phyloP scores from a whole-genome alignment of 2,329 filamentous ascomycete species.

The Leptoxyphium fumago region DNA sequence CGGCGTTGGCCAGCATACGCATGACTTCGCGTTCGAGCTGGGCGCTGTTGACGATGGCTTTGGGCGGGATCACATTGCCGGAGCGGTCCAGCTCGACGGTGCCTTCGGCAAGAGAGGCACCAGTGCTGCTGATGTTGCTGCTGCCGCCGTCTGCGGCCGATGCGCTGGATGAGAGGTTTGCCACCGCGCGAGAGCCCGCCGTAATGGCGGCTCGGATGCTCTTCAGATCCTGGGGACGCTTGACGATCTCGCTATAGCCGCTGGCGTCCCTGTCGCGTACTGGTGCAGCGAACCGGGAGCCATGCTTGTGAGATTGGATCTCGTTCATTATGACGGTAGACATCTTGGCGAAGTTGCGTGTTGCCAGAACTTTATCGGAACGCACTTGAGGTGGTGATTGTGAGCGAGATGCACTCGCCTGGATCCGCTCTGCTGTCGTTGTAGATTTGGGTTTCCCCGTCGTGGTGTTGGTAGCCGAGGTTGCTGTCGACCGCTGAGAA shows the following conservation, averaged over 20 bases:
- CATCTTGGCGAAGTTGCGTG: slow-evolving; percentile 34
- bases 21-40: slow-evolving; percentile 88
- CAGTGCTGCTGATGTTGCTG: slow-evolving; percentile 1
- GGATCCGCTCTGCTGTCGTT: slow-evolving; percentile 2
- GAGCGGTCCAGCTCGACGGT: slow-evolving; percentile 53
- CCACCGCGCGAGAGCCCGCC: slow-evolving; percentile 44
- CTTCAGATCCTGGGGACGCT: slow-evolving; percentile 37
- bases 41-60: slow-evolving; percentile 79
- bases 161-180: slow-evolving; percentile 29
- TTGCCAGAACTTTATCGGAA: slow-evolving; percentile 26
- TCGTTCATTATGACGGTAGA: slow-evolving; percentile 36
- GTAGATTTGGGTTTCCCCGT: slow-evolving; percentile 23
- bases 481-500: slow-evolving; percentile 12
- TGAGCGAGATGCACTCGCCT: slow-evolving; percentile 4
- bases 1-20: slow-evolving; percentile 93
- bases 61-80: slow-evolving; percentile 68
- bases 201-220: slow-evolving; percentile 35
- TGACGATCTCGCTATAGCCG: slow-evolving; percentile 38
- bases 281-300: slow-evolving; percentile 34
- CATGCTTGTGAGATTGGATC: slow-evolving; percentile 37
- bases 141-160: slow-evolving; percentile 38
- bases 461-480: slow-evolving; percentile 23
- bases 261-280: slow-evolving; percentile 36
- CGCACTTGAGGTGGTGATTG: slow-evolving; percentile 10
- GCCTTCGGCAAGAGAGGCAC: slow-evolving; percentile 12